Evolutionary conservation across 2,329 filamentous ascomycete species (phyloP), one percentile per base, ranked within the genome.

Genomic region (Aspergillus chevalieri): DNA sequence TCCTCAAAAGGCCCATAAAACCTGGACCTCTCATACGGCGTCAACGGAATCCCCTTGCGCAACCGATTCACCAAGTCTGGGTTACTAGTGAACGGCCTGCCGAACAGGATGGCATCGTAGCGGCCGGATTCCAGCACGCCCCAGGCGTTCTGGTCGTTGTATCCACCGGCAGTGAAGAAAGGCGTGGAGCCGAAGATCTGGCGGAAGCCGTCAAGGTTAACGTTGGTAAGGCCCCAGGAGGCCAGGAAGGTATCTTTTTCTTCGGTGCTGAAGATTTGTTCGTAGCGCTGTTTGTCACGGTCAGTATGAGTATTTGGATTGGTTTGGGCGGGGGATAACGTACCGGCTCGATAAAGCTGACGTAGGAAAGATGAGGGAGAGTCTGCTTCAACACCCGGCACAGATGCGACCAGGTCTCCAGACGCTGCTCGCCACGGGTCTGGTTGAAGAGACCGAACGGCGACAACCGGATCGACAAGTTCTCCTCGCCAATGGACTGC

Each of bases 161-260:
- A 83, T 0, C 79, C 79, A 5, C 79, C 79, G 0, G 76, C 78
- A 0, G 78, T 75, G 52, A 83, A 73, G 63, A 82, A 79, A 0
- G 78, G 78, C 0, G 78, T 78, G 5, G 67, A 63, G 2, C 72
- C 73, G 46, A 80, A 76, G 51, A 82, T 81, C 9, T 70, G 55
- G 17, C 77, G 74, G 57, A 81, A 79, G 2, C 65, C 49, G 6
- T 69, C 68, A 1, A 81, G 66, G 41, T 75, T 71, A 17, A 78
- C 70, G 3, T 72, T 61, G 6, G 62, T 44, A 5, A 80, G 60
- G 2, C 72, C 73, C 76, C 76, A 80, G 5, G 70, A 73, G 22
- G 65, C 49, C 3, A 81, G 66, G 55, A 78, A 76, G 26, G 65
- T 60, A 24, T 78, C 72, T 56, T 80, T 80, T 56, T 79, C 74